Percentiles rank a stretch among this genome's conserved stretches.
Conservation (phyloP, 1,139 yeast genomes). For the Wickerhamiella infanticola region DNA sequence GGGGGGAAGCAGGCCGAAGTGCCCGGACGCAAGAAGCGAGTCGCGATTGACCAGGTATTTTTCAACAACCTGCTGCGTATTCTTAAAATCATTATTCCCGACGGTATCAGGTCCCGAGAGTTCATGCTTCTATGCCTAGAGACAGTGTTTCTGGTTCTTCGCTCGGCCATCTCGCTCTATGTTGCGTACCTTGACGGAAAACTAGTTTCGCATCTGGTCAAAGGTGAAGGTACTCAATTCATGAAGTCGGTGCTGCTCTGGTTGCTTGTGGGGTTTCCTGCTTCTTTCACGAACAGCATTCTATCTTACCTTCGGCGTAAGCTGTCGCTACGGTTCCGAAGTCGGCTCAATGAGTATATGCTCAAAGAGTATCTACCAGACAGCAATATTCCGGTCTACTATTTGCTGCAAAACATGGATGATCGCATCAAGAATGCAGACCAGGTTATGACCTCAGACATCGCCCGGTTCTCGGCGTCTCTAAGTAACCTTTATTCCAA, state of each 20-base stretch:
- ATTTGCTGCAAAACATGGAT: constrained; percentile 40
- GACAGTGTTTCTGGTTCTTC: constrained; percentile 41
- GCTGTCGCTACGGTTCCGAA: constrained; percentile 50
- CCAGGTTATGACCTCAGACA: constrained; percentile 68
- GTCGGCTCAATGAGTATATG: constrained; percentile 47
- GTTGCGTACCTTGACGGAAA: constrained; percentile 82
- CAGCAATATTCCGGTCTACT: constrained; percentile 33
- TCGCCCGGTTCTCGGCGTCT: constrained; percentile 57
- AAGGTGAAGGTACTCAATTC: constrained; percentile 52
- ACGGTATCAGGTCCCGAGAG: constrained; percentile 22
- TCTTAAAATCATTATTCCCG: constrained; percentile 25
- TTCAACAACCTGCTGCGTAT: constrained; percentile 19
- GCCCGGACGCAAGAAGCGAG: constrained; percentile 8
- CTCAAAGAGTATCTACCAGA: constrained; percentile 53
- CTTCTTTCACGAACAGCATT: constrained; percentile 63
- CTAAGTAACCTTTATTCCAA: constrained; percentile 74
- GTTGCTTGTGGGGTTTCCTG: constrained; percentile 81
- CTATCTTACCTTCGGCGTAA: constrained; percentile 57
- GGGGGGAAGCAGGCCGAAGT: constrained; percentile 7
- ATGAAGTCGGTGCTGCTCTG: constrained; percentile 51
- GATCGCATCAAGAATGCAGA: constrained; percentile 61
- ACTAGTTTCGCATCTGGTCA: constrained; percentile 68
- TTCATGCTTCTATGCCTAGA: constrained; percentile 37
- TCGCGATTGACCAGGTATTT: constrained; percentile 24
- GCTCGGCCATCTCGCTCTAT: constrained; percentile 64